phyloP scores from a whole-genome alignment of 192 early-diverging fungal genomes.

The Podila horticola region DNA sequence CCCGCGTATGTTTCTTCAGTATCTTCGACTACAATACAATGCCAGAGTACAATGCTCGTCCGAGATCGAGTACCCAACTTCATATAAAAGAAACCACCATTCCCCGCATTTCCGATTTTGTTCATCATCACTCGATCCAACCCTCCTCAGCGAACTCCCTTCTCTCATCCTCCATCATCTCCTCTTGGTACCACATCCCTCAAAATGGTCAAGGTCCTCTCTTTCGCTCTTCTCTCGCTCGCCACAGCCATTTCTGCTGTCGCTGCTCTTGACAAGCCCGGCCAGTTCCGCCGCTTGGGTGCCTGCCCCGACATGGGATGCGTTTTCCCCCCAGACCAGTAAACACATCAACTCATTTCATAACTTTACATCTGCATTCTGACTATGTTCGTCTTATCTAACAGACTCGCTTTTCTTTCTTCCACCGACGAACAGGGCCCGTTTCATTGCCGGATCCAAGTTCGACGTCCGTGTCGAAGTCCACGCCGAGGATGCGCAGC shows the following conservation, averaged over 20 bases:
- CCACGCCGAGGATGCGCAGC: constrained; percentile 51
- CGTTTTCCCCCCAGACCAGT: constrained; percentile 50
- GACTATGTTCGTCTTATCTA: neutral
- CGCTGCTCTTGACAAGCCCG: constrained; percentile 33
- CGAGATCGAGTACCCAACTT: too few species aligned
- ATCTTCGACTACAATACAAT: too few species aligned
- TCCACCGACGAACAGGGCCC: constrained; percentile 20
- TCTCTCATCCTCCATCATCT: neutral
- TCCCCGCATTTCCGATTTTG: too few species aligned
- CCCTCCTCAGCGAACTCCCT: neutral
- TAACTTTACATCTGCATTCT: neutral
- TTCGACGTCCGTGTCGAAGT: constrained; percentile 67
- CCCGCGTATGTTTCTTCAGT: too few species aligned
- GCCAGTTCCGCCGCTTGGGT: constrained; percentile 49
- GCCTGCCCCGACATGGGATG: constrained; percentile 51
- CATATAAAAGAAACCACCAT: too few species aligned
- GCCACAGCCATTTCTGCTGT: constrained; percentile 14
- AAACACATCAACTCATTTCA: constrained; percentile 2
- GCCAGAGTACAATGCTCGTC: too few species aligned
- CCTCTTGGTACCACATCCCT: neutral
- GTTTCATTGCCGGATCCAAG: constrained; percentile 59
- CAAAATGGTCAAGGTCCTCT: constrained; percentile 20
- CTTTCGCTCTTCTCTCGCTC: constrained; percentile 10
- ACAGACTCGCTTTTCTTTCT: neutral
- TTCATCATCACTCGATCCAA: too few species aligned